A percentile compares a stretch with the other conserved stretches of the same genome.
phyloP scores from a whole-genome alignment of 2,329 filamentous ascomycete species.

The Bipolaris gigantea region DNA sequence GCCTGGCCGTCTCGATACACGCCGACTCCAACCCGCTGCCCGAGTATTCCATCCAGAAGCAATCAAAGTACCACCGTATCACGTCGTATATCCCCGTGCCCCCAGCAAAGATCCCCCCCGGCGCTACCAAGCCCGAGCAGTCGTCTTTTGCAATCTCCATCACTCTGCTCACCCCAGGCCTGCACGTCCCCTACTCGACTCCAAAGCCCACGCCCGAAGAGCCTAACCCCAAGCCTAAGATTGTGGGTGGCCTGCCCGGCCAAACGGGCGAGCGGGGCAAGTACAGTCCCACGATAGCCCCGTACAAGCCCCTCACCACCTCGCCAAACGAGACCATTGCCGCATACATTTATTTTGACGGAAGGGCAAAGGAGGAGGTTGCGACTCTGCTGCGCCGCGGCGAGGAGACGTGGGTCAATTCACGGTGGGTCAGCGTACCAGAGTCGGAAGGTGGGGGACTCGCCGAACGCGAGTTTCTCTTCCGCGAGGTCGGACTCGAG shows the following conservation, averaged over 20 bases:
- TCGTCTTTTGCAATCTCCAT: conserved; percentile 98
- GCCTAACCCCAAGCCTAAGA: conserved; percentile 78
- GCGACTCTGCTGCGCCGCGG: conserved; percentile 88
- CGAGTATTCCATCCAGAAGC: conserved; percentile 93
- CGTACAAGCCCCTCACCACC: conserved; percentile 89
- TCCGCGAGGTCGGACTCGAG: conserved; percentile 94
- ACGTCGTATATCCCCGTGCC: conserved; percentile 97
- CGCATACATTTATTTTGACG: conserved; percentile 99
- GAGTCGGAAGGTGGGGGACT: conserved; percentile 89
- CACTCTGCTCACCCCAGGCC: conserved; percentile 84
- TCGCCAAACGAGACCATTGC: conserved; percentile 96
- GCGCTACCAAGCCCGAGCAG: conserved; percentile 77
- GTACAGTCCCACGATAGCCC: conserved; percentile 64
- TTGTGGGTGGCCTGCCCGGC: conserved; percentile 72
- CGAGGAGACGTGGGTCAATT: conserved; percentile 99
- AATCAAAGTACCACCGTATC: conserved; percentile 87
- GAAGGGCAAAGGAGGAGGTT: conserved; percentile 91
- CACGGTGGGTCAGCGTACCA: conserved; percentile 93
- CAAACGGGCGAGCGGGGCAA: conserved; percentile 55
- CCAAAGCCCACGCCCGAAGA: conserved; percentile 77
- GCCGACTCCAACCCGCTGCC: conserved; percentile 76
- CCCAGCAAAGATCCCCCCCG: conserved; percentile 71
- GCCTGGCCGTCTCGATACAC: conserved; percentile 97
- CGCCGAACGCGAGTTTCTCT: conserved; percentile 94
- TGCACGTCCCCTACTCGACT: conserved; percentile 89